These are phyloP conservation scores for Aspergillus fumigatus DNA, from an alignment of 2,329 filamentous ascomycete species.

Conservation along the genomic window DNA sequence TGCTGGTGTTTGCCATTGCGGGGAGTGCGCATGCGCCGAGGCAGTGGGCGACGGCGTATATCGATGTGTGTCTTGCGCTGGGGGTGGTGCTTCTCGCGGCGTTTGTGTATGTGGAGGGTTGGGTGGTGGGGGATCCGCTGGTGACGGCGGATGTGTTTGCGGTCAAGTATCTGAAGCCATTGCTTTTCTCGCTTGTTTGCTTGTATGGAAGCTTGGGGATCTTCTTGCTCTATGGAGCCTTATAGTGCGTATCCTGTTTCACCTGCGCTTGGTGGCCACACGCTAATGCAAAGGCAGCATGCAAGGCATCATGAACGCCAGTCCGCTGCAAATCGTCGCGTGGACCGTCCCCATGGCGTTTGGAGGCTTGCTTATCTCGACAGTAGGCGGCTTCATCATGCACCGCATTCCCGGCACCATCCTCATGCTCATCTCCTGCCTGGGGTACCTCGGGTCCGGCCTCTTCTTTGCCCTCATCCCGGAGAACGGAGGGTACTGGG, in stretches of 20 bases:
- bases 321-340: slow-evolving; percentile 59
- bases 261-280: not conserved
- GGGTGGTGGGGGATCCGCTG: slow-evolving; percentile 63
- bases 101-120: slow-evolving; percentile 68
- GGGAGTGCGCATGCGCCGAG: slow-evolving; percentile 64
- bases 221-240: slow-evolving; percentile 64
- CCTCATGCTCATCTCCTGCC: slow-evolving; percentile 58
- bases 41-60: slow-evolving; percentile 70
- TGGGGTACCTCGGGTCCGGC: slow-evolving; percentile 55
- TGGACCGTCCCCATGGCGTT: slow-evolving; percentile 66
- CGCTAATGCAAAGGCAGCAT: slow-evolving; percentile 44
- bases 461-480: slow-evolving; percentile 64
- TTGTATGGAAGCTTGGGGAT: slow-evolving; percentile 65
- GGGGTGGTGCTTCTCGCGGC: slow-evolving; percentile 57
- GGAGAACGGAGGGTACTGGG: slow-evolving; percentile 60
- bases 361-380: slow-evolving; percentile 63
- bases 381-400: slow-evolving; percentile 61
- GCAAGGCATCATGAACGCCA: slow-evolving; percentile 55
- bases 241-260: slow-evolving; percentile 51
- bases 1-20: slow-evolving; percentile 72
- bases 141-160: slow-evolving; percentile 66
- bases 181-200: slow-evolving; percentile 59
- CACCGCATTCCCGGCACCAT: slow-evolving; percentile 61
- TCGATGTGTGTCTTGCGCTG: slow-evolving; percentile 60
- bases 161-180: slow-evolving; percentile 63